These are phyloP conservation scores for Annulohypoxylon stygium DNA, from an alignment of 495 filamentous ascomycete genomes.

Conservation along the genomic window DNA sequence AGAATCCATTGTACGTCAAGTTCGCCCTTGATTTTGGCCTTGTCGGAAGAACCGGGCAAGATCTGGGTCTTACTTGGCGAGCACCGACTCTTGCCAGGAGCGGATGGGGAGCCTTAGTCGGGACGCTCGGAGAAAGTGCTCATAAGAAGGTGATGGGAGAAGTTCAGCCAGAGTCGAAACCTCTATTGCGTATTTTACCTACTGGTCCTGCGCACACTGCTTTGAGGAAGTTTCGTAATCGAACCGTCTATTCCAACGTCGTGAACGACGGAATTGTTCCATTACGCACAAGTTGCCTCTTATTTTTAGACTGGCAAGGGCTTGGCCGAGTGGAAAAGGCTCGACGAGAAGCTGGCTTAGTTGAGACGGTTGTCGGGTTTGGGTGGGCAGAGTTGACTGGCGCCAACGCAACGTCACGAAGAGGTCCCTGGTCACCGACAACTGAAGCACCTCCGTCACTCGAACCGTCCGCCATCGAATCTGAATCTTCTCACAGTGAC, in stretches of 20 bases:
- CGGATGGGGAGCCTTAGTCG: conserved; percentile 89
- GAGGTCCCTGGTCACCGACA: conserved; percentile 53
- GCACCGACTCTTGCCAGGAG: conserved; percentile 84
- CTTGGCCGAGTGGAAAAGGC: conserved; percentile 95
- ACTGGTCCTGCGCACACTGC: conserved; percentile 93
- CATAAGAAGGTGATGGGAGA: conserved; percentile 74
- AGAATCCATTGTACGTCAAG: conserved; percentile 96
- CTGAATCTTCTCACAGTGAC: conserved; percentile 46
- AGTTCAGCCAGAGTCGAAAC: conserved; percentile 83
- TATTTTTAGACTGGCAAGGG: conserved; percentile 98
- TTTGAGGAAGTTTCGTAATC: conserved; percentile 86
- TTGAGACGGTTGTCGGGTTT: conserved; percentile 92
- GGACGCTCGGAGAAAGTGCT: conserved; percentile 76
- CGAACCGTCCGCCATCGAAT: conserved; percentile 30
- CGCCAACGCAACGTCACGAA: conserved; percentile 65
- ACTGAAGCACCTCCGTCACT: conserved; percentile 43
- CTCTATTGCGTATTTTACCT: conserved; percentile 88
- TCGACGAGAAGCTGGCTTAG: conserved; percentile 87
- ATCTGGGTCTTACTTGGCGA: conserved; percentile 93
- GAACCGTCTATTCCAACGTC: conserved; percentile 96
- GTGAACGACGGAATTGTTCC: conserved; percentile 99
- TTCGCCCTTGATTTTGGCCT: conserved; percentile 97
- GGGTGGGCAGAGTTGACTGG: conserved; percentile 96
- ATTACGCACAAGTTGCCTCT: conserved; percentile 89
- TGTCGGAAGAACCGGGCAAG: conserved; percentile 93